Evolutionary conservation across 1,139 yeast genomes (phyloP).

Genomic region (Kodamaea derodonti): DNA sequence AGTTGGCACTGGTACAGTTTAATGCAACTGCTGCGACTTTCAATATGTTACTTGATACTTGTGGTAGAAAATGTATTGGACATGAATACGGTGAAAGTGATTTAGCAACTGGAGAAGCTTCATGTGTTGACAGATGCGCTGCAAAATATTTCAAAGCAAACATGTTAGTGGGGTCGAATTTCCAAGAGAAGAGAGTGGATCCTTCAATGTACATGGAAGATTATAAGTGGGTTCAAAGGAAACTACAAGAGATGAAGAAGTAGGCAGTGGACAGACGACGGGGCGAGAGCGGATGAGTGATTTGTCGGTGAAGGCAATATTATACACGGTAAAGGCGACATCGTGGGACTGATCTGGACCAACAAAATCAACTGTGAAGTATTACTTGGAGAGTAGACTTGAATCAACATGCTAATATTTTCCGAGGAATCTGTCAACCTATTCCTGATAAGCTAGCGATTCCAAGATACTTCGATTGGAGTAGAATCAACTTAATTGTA

Average conservation of each 20-base stretch:
- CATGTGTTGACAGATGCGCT: slow-evolving; percentile 77
- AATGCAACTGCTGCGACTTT: slow-evolving; percentile 69
- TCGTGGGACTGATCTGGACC: too few relatives aligned
- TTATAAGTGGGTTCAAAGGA: slow-evolving; percentile 26
- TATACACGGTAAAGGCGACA: too few relatives aligned
- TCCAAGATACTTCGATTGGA: too few relatives aligned
- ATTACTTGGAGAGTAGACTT: too few relatives aligned
- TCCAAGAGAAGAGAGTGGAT: slow-evolving; percentile 29
- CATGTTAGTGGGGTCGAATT: slow-evolving; percentile 50
- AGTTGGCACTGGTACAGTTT: slow-evolving; percentile 71
- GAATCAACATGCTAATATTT: too few relatives aligned
- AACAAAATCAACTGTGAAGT: too few relatives aligned
- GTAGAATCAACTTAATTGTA: too few relatives aligned
- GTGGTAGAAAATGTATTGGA: slow-evolving; percentile 70
- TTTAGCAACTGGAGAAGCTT: slow-evolving; percentile 69
- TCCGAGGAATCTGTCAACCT: too few relatives aligned
- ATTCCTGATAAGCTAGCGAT: too few relatives aligned
- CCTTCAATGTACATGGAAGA: slow-evolving; percentile 38
- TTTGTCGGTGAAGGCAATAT: too few relatives aligned
- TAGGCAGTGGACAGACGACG: too few relatives aligned
- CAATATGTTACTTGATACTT: slow-evolving; percentile 52
- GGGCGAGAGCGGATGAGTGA: too few relatives aligned
- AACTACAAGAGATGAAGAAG: slow-evolving; percentile 6
- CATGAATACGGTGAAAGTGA: slow-evolving; percentile 77
- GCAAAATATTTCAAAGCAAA: slow-evolving; percentile 68